Conservation (phyloP, 306 rosid species). For the cucumber (Cucumis sativus) region DNA sequence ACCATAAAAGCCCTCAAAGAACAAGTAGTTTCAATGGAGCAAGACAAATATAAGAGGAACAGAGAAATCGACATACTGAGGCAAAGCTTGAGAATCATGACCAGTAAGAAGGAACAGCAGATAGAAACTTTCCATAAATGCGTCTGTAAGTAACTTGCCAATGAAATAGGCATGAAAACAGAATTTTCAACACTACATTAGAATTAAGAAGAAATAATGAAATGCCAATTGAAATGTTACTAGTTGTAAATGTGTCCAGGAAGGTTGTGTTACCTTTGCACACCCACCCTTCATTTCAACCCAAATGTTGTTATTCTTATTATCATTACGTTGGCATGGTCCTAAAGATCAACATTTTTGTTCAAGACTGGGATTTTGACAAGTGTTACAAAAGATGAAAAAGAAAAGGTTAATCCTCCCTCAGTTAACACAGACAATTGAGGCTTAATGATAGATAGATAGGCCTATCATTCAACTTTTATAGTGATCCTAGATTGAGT, state of each 20-base stretch:
- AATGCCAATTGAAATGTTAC: neutral
- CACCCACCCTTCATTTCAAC: neutral
- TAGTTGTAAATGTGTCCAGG: neutral
- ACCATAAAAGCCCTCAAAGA: slow-evolving; percentile 29
- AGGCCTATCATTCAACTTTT: neutral
- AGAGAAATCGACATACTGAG: slow-evolving; percentile 73
- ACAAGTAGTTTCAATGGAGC: slow-evolving; percentile 36
- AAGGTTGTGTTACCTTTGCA: neutral
- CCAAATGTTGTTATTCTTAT: neutral
- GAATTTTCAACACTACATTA: neutral
- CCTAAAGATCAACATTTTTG: neutral
- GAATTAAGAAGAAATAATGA: neutral
- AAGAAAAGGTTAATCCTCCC: neutral
- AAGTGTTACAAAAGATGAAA: neutral
- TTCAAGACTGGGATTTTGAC: neutral
- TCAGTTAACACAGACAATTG: neutral
- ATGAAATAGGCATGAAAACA: neutral
- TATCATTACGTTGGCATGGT: neutral
- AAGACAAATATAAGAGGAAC: slow-evolving; percentile 43
- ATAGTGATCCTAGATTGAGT: neutral
- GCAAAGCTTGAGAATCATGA: slow-evolving; percentile 81
- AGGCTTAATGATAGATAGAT: neutral
- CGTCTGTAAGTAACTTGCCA: slow-evolving; percentile 11
- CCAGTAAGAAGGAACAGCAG: slow-evolving; percentile 28
- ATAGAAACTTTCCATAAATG: slow-evolving; percentile 23